These are phyloP conservation scores for Backusella sp. DNA, from an alignment of 192 early-diverging fungal species.

Conservation along the genomic window DNA sequence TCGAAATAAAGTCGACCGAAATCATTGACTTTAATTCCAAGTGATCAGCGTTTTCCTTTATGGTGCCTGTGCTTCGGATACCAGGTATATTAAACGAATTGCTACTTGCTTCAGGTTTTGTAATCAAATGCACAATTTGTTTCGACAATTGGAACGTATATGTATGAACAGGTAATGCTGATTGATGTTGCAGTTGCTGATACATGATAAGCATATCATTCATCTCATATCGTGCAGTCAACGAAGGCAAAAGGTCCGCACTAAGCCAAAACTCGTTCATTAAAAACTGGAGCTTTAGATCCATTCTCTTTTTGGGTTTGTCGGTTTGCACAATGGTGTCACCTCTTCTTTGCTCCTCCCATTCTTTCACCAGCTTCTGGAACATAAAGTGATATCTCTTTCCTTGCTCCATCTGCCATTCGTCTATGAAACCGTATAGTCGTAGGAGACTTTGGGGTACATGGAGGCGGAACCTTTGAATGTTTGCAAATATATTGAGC, in stretches of 20 bases:
- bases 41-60: slow-evolving; percentile 35
- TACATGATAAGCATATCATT: slow-evolving; percentile 53
- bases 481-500: slow-evolving; percentile 44
- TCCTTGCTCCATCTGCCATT: slow-evolving; percentile 70
- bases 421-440: slow-evolving; percentile 70
- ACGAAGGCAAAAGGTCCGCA: slow-evolving; percentile 64
- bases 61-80: slow-evolving; percentile 49
- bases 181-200: slow-evolving; percentile 38
- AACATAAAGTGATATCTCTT: slow-evolving; percentile 67
- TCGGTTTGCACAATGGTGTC: background rate
- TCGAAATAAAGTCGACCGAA: slow-evolving; percentile 51
- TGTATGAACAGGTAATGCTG: slow-evolving; percentile 30
- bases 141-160: slow-evolving; percentile 50
- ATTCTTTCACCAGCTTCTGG: slow-evolving; percentile 66
- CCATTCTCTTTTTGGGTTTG: slow-evolving; percentile 35
- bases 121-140: slow-evolving; percentile 54
- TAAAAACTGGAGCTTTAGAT: slow-evolving; percentile 61
- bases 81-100: slow-evolving; percentile 57
- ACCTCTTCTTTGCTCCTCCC: slow-evolving; percentile 51
- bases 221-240: slow-evolving; percentile 58
- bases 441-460: slow-evolving; percentile 66
- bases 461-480: slow-evolving; percentile 44
- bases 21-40: slow-evolving; percentile 49
- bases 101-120: slow-evolving; percentile 23
- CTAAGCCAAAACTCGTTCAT: slow-evolving; percentile 54